Base-by-base conservation (phyloP, 257 asterid genomes). In the Forsythia suspensa region DNA sequence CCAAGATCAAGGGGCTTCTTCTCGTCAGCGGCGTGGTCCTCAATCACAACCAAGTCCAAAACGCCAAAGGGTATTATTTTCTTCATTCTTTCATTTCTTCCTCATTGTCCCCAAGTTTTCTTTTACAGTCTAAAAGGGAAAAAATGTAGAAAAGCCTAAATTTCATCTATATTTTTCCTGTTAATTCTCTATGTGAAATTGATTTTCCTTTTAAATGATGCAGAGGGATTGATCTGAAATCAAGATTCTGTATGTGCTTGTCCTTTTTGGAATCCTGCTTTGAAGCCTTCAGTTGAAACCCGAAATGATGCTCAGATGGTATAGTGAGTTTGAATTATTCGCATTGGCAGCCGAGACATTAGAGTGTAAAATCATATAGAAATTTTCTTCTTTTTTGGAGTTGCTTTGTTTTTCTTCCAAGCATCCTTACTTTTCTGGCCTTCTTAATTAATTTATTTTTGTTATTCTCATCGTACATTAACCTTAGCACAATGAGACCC, bases 31-130 rank as follows among this genome's bases (percentile, higher is more conserved):
- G 29, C 80, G 73, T 8, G 85, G 81, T 21, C 80, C 87, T 76
- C 66, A 77, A 37, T 55, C 83, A 9, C 85, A 83, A 76, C 78
- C 88, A 43, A 83, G 74, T 72, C 40, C 89, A 20, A 92, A 92
- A 77, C 90, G 97, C 71, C 92, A 48, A 29, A 90, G 87, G 91
- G 94, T 89, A 84, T 75, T 74, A 3, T 46, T 41, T 46, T 48
- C 24, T 41, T 24, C 29, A 8, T 42, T 2, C 55, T 21, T 42
- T 38, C 80, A 59, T 18, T 72, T 36, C 15, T 41, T 57, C 20
- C 57, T 16, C 16, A n/a, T 55, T 5, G 24, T 15, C 65, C 65
- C 65, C 7, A 55, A 18, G 29, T 18, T 18, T 55, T 55, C 65
- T 16, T 55, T 2, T 55, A 55, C 8, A 55, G 65, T 4, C 65